These are phyloP conservation scores for Aspergillus conjunctus DNA, from an alignment of 495 filamentous ascomycete species.

Conservation along the genomic window DNA sequence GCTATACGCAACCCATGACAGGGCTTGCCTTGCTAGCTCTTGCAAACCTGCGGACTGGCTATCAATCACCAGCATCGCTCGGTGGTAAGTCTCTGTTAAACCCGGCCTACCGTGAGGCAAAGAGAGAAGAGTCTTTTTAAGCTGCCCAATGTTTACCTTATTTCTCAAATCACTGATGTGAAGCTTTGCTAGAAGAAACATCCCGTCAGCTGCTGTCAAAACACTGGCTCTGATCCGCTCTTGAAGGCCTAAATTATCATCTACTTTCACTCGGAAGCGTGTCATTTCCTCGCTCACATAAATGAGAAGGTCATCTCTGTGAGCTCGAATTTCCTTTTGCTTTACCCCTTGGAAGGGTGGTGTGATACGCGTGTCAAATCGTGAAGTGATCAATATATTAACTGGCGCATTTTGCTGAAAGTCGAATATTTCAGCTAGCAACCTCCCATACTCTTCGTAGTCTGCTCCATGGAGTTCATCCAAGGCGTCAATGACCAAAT, in stretches of 20 bases:
- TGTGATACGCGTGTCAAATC: background rate
- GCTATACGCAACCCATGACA: constrained; percentile 1
- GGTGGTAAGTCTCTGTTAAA: background rate
- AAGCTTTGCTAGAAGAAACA: too few relatives aligned
- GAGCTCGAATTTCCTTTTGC: background rate
- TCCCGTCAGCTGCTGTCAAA: too few relatives aligned
- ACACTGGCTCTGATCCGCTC: too few relatives aligned
- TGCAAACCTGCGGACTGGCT: background rate
- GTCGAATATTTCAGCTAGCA: background rate
- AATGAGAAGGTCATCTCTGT: background rate
- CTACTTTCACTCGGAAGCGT: too few relatives aligned
- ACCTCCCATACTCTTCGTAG: background rate
- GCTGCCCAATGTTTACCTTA: background rate
- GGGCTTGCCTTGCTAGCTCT: background rate
- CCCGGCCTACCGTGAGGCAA: background rate
- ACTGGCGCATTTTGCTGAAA: background rate
- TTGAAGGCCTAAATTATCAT: too few relatives aligned
- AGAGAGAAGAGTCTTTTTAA: background rate
- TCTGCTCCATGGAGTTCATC: background rate
- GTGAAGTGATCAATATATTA: background rate
- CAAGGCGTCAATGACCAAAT: constrained; percentile 1
- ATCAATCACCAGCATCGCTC: background rate
- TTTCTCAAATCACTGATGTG: too few relatives aligned
- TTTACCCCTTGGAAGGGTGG: background rate
- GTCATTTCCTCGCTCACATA: too few relatives aligned